A percentile compares a stretch with the other conserved stretches of the same genome.
Evolutionary conservation across 106 monocot genomes (phyloP).

Genomic region (Gastrodia elata): DNA sequence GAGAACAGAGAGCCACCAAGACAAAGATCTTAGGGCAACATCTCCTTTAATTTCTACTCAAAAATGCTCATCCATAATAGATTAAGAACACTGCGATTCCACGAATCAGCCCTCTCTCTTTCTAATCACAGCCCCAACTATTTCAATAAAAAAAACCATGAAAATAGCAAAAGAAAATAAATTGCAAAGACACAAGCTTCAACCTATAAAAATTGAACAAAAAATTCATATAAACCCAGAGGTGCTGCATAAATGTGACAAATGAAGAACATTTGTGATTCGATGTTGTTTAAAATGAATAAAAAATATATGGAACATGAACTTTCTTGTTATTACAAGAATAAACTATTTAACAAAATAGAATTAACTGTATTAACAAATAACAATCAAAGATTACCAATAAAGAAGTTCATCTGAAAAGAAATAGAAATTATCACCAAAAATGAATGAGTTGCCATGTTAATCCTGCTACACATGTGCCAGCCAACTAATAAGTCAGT

Average conservation of each 20-base stretch:
- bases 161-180: neutral
- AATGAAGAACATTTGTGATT: neutral
- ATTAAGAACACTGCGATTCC: neutral
- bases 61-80: neutral
- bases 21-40: neutral
- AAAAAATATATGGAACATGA: neutral
- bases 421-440: neutral
- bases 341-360: neutral
- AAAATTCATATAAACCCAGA: neutral
- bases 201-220: neutral
- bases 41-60: neutral
- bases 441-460: neutral
- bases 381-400: neutral
- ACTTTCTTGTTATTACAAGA: neutral
- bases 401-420: neutral
- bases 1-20: conserved; percentile 1
- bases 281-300: neutral
- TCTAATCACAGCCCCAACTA: conserved; percentile 1
- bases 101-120: conserved; percentile 5
- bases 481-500: neutral
- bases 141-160: neutral
- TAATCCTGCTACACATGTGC: neutral
- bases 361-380: neutral
- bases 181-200: neutral
- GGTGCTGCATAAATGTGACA: neutral